Evolutionary conservation across 2,329 filamentous ascomycete species (phyloP), one percentile per base, ranked within the genome.

Genomic region (Coniochaeta sp.): DNA sequence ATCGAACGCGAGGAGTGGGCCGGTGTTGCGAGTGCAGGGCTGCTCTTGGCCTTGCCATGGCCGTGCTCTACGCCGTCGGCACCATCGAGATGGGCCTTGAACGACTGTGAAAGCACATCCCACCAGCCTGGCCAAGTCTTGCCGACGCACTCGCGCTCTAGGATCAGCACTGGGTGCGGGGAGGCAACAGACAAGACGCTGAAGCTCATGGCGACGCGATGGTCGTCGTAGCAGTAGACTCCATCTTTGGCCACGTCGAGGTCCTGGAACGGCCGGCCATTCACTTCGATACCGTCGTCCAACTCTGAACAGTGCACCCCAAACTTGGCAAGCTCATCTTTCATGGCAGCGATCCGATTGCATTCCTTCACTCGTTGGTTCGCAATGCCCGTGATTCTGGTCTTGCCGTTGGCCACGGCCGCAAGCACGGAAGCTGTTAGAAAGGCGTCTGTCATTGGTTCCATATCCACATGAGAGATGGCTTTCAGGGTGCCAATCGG

Each of bases 51-150:
- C 4, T 56, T 54, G 14, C 63, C 61, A 6, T 69, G 66, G n/a
- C 27, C 45, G 24, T 48, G 45, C 8, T 31, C 18, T 20, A 26
- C 5, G 12, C n/a, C 26, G 59, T 95, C 90, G 31, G 85, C 81
- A 12, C 94, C 94, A 54, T 85, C 80, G n/a, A 97, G 73, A 26
- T 78, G 71, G 26, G 88, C 87, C 30, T 83, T 77, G 73, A 96
- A 99, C 13, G 82, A 80, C 58, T 87, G 83, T 20, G 85, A 85
- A 52, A 97, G 71, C 16, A 85, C 83, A 67, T 99, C 94, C 94
- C 94, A 99, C 90, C 94, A 99, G 9, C 92, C 94, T 0, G 94
- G 94, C 94, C 94, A 99, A 2, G 94, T 99, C 76, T 99, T 99
- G 35, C 88, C 91, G 3, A 90, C 89, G 65, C 94, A 99, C 62